phyloP scores from a whole-genome alignment of 148 eudicot genomes.

The Rhododendron ferrugineum region DNA sequence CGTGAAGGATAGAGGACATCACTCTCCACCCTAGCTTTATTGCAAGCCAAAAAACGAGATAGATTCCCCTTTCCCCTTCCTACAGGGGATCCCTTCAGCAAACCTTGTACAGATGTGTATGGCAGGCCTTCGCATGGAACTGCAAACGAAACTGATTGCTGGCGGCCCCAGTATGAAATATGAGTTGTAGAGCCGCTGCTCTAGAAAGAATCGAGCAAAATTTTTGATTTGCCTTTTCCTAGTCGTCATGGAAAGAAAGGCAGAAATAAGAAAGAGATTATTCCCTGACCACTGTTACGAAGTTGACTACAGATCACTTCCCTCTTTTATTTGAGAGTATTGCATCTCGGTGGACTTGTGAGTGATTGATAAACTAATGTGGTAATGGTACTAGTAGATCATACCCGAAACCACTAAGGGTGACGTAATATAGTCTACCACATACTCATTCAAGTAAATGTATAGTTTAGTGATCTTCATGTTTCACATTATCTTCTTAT shows the following conservation, averaged over 20 bases:
- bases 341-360: too few species aligned
- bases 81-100: too few species aligned
- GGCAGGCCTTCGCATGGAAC: too few species aligned
- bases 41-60: too few species aligned
- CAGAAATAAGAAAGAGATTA: neutral
- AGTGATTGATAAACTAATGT: neutral
- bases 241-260: neutral
- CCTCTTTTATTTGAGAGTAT: too few species aligned
- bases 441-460: neutral
- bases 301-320: neutral
- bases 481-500: neutral
- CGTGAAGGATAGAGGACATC: too few species aligned
- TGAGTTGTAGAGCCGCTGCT: too few species aligned
- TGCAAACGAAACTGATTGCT: too few species aligned
- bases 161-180: too few species aligned
- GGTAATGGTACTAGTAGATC: neutral
- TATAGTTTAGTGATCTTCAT: neutral
- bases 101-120: too few species aligned
- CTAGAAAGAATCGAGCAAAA: neutral
- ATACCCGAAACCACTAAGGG: neutral
- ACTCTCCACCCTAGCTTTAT: too few species aligned
- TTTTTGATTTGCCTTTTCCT: neutral
- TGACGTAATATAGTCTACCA: neutral
- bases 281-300: neutral
- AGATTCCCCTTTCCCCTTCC: too few species aligned